Conservation (phyloP, 2,329 filamentous ascomycete species). For the Nothophoma quercina region DNA sequence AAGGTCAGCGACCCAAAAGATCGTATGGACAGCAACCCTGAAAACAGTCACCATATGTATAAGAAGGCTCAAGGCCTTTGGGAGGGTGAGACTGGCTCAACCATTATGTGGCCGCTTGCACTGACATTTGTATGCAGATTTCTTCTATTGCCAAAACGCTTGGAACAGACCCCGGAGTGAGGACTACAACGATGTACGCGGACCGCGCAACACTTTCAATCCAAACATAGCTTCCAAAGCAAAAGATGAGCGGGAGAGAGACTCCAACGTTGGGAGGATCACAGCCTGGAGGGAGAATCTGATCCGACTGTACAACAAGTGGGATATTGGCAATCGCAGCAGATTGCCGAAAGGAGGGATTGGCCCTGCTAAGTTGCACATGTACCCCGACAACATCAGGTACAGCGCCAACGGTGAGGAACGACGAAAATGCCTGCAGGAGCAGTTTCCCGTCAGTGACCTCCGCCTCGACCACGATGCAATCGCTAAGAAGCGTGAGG, state of each 20-base stretch:
- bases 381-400: slow-evolving; percentile 2
- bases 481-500: neutral
- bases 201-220: neutral
- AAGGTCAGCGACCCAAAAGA: too few relatives aligned
- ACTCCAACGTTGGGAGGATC: too few relatives aligned
- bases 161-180: neutral
- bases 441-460: neutral
- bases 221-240: too few relatives aligned
- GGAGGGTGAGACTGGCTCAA: slow-evolving; percentile 3
- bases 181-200: neutral
- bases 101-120: too few relatives aligned
- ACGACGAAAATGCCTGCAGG: neutral
- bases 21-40: too few relatives aligned
- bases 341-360: neutral
- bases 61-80: neutral
- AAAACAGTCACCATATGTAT: too few relatives aligned
- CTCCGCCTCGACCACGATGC: neutral
- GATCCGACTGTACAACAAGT: slow-evolving; percentile 1
- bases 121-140: neutral
- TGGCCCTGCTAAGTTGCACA: neutral
- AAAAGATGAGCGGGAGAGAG: too few relatives aligned
- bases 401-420: neutral
- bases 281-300: neutral
- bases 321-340: neutral
- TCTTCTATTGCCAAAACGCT: neutral